Evolutionary conservation across 306 rosid genomes (phyloP).

Genomic region (Clitoria ternatea): DNA sequence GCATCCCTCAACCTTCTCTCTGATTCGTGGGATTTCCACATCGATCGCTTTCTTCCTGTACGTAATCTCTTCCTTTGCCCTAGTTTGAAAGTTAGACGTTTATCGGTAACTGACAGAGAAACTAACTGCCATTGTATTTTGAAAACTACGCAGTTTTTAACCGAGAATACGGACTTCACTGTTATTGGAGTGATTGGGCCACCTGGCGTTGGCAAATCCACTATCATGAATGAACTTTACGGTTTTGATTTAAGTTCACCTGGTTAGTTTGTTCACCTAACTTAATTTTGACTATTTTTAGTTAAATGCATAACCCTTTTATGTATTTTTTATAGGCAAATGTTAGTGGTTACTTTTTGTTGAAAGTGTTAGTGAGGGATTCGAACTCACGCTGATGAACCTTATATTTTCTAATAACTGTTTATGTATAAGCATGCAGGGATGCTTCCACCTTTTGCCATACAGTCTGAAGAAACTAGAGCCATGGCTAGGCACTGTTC

Average conservation of each 20-base stretch:
- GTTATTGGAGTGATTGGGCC: slow-evolving; percentile 90
- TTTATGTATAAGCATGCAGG: slow-evolving; percentile 39
- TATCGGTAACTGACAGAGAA: neutral
- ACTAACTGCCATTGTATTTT: neutral
- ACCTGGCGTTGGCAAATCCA: slow-evolving; percentile 84
- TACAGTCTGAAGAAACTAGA: slow-evolving; percentile 64
- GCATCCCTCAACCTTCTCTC: slow-evolving; percentile 91
- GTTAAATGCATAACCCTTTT: too few relatives aligned
- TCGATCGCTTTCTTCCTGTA: slow-evolving; percentile 86
- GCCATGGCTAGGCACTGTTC: slow-evolving; percentile 85
- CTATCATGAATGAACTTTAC: slow-evolving; percentile 80
- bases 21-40: slow-evolving; percentile 86
- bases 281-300: neutral
- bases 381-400: too few relatives aligned
- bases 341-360: too few relatives aligned
- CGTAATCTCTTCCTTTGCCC: slow-evolving; percentile 14
- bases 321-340: neutral
- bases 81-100: neutral
- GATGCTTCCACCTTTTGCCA: slow-evolving; percentile 72
- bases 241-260: slow-evolving; percentile 79
- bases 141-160: slow-evolving; percentile 60
- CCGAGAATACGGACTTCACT: slow-evolving; percentile 78
- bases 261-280: slow-evolving; percentile 39
- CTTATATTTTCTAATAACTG: neutral
- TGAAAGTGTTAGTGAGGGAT: neutral